Percentiles rank a stretch among this genome's conserved stretches.
These are phyloP conservation scores for Mycena chlorophos DNA, from an alignment of 768 basidiomycete genomes.

Conservation along the genomic window DNA sequence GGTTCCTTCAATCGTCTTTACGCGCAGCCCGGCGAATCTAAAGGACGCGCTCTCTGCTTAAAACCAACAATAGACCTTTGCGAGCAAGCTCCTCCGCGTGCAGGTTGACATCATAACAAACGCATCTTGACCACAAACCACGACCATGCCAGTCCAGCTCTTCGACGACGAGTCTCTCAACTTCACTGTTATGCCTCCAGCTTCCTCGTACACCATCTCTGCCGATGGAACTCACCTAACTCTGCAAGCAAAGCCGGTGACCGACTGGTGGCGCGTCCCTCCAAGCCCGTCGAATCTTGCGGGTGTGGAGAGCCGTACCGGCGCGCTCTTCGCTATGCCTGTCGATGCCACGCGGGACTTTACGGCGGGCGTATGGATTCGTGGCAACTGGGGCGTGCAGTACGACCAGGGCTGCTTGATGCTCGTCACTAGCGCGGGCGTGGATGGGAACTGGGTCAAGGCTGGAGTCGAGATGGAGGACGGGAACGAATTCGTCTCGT, in stretches of 20 bases:
- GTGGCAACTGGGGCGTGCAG: slow-evolving; percentile 11
- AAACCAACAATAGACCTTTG: too few species aligned
- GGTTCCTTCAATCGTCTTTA: too few species aligned
- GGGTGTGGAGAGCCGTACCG: slow-evolving; percentile 4
- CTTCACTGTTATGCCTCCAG: neutral
- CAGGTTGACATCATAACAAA: too few species aligned
- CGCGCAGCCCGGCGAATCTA: too few species aligned
- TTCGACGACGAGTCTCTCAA: neutral
- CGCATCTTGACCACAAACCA: neutral
- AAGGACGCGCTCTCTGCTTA: too few species aligned
- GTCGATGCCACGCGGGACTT: slow-evolving; percentile 1
- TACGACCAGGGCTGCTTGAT: slow-evolving; percentile 15
- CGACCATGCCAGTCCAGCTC: neutral
- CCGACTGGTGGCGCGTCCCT: neutral
- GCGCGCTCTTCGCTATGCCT: slow-evolving; percentile 3
- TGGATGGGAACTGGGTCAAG: slow-evolving; percentile 8
- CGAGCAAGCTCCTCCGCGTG: too few species aligned
- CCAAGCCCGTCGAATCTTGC: neutral
- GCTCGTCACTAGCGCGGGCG: slow-evolving; percentile 2
- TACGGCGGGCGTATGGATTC: slow-evolving; percentile 13
- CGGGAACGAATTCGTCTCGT: slow-evolving; percentile 14
- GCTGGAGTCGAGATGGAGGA: slow-evolving; percentile 14
- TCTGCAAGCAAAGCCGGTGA: neutral
- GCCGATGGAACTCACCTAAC: neutral
- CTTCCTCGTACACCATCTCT: neutral